Evolutionary conservation across 176 grass and related monocot genomes (phyloP).

Genomic region (sorghum (Sorghum bicolor)): DNA sequence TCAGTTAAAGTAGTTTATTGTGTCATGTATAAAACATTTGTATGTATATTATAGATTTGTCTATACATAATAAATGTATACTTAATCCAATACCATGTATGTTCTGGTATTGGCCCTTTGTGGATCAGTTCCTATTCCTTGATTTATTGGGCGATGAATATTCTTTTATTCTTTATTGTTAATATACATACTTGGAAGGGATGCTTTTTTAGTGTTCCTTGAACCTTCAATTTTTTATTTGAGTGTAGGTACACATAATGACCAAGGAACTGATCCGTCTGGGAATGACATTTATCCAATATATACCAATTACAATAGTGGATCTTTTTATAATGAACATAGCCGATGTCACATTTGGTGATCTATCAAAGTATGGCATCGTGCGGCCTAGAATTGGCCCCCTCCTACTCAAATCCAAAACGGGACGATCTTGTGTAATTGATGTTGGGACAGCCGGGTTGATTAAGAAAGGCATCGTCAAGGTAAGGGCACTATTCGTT

Average conservation of each 20-base stretch:
- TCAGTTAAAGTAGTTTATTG: not conserved
- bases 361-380: constrained; percentile 43
- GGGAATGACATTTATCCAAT: constrained; percentile 34
- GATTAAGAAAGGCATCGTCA: constrained; percentile 42
- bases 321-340: constrained; percentile 15
- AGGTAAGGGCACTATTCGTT: not conserved
- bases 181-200: not conserved
- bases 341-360: constrained; percentile 37
- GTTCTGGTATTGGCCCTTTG: not conserved
- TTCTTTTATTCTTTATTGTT: not conserved
- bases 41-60: too few relatives aligned
- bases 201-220: not conserved
- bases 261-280: constrained; percentile 43
- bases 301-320: constrained; percentile 7
- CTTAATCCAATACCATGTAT: not conserved
- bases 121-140: not conserved
- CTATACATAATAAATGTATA: too few relatives aligned
- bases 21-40: not conserved
- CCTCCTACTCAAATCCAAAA: constrained; percentile 24
- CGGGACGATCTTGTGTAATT: constrained; percentile 25
- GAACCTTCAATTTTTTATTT: not conserved
- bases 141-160: not conserved
- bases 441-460: constrained; percentile 26
- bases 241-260: constrained; percentile 39
- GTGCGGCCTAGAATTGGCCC: constrained; percentile 37